phyloP scores from a whole-genome alignment of 345 rosid genomes.

The Eucalyptus globulus region DNA sequence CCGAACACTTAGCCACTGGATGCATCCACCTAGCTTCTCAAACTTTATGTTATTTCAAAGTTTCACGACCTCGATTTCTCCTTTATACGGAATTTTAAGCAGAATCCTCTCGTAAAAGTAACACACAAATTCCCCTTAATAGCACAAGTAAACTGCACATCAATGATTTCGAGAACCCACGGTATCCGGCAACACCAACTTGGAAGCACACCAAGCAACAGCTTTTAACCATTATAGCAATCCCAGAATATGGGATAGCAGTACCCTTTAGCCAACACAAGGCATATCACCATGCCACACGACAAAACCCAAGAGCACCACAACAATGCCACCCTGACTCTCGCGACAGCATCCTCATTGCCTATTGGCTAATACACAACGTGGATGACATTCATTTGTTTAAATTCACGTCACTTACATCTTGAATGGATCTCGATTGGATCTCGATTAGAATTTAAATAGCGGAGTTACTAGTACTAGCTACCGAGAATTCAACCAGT shows the following conservation, averaged over 20 bases:
- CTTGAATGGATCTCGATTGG: not conserved
- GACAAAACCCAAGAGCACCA: not conserved
- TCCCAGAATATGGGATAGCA: not conserved
- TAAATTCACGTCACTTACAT: not conserved
- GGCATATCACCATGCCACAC: not conserved
- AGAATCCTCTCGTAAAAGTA: not conserved
- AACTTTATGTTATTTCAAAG: not conserved
- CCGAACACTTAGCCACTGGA: not conserved
- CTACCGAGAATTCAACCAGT: not conserved
- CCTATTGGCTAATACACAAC: not conserved
- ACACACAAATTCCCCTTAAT: not conserved
- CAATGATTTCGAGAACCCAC: not conserved
- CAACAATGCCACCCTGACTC: not conserved
- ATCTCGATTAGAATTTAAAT: not conserved
- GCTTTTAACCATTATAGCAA: not conserved
- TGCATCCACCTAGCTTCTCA: not conserved
- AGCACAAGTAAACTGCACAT: not conserved
- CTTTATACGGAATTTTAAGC: not conserved
- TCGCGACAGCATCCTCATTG: not conserved
- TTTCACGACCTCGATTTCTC: not conserved
- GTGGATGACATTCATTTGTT: not conserved
- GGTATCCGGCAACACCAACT: not conserved
- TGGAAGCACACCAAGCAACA: not conserved
- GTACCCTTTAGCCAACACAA: not conserved
- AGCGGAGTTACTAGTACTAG: not conserved